Evolutionary conservation across 2,329 filamentous ascomycete genomes (phyloP), one percentile per base, ranked within the genome.

Genomic region (Colletotrichum cereale): DNA sequence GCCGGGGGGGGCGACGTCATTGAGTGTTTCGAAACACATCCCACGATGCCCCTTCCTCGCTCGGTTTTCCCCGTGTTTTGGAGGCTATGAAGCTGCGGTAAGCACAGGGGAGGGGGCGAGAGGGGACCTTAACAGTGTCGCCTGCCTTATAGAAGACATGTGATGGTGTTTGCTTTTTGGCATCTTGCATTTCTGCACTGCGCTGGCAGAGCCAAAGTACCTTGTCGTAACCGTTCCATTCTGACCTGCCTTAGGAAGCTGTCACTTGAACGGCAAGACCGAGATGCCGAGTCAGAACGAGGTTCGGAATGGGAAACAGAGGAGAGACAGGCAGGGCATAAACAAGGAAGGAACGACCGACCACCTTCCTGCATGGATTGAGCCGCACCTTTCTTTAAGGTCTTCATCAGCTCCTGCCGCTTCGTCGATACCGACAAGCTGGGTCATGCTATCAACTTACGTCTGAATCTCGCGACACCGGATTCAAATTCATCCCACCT

Each of bases 11-110:
- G 31, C 36, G 60, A 69, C 69, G 69, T 72, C 69, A 72, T 69
- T 56, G 67, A 67, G 58, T 69, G 69, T 72, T 72, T 69, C 65
- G 65, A 69, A 72, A 69, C 65, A 71, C 36, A 72, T 69, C 65
- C 65, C 65, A 72, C 69, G 69, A 69, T 72, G 69, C 58, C 65
- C 65, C 64, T 68, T 68, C 65, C 65, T 62, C 57, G n/a, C 18
- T 67, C 57, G 68, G 67, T 57, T 67, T 67, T 52, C 44, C 56
- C 57, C 52, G 36, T 62, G 57, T 67, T 62, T 70, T 44, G 42
- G 57, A 56, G 38, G 56, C 63, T 47, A 16, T 62, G 40, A 67
- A 44, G 60, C 36, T 62, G 64, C 44, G 50, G 64, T 52, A 62
- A 53, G 50, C 57, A 55, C 26, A 50, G 16, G 24, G 12, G 24